Evolutionary conservation across 441 rosid genomes (phyloP), one percentile per base, ranked within the genome.

Genomic region (Syzygium syzygioides): DNA sequence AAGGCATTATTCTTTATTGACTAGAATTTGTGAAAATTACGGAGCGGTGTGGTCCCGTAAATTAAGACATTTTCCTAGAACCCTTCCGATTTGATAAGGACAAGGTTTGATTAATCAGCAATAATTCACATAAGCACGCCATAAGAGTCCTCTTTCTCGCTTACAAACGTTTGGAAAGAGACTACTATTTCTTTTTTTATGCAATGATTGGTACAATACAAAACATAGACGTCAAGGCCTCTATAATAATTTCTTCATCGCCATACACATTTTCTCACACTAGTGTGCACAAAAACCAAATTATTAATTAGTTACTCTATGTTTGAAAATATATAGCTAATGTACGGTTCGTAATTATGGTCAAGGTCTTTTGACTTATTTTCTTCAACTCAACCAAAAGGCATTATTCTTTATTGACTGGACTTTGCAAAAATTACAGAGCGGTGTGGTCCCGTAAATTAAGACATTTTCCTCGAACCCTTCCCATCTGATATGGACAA

Each of bases 91-190:
- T 28, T 23, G 1, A 57, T 23, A 9, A 1, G 60, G 28, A 57
- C n/a, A 57, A 25, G n/a, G 9, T 57, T 57, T 57, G n/a, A 56
- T 56, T 23, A 56, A 25, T 4, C 0, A 10, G 17, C 7, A 26
- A 0, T 28, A 59, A 59, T 3, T 26, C 2, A 59, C 0, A 28
- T 5, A 3, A 25, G 7, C n/a, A 55, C 4, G 59, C 1, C 4
- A 7, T 18, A 19, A 19, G 26, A 55, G 7, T 6, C 57, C 9
- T 8, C 3, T 23, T 57, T 25, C n/a, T 57, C 1, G 5, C 28
- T 56, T 57, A 9, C 13, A 9, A 23, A 23, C 0, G 5, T 57
- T 2, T 57, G 62, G 0, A 57, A 4, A 57, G 28, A 25, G 62
- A 57, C 62, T 25, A 4, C 0, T 57, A 57, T 57, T 57, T 25